These are phyloP conservation scores for Ophiostoma pallidulum DNA, from an alignment of 2,329 filamentous ascomycete genomes.

Conservation along the genomic window DNA sequence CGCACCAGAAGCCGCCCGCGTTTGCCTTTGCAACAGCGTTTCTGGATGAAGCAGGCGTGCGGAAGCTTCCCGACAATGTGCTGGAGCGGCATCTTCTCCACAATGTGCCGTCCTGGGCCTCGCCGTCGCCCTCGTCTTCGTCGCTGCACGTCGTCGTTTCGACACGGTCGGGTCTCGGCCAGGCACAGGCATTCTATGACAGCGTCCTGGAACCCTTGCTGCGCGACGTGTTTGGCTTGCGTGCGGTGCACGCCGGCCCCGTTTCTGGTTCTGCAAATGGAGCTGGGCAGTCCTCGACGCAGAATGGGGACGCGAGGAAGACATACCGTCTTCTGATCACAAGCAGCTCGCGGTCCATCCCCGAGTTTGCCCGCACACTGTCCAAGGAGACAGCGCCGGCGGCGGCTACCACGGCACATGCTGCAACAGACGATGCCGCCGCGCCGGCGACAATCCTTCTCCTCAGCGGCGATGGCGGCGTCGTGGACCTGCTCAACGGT, in stretches of 20 bases:
- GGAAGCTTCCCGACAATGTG: conserved; percentile 27
- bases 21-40: conserved; percentile 17
- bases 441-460: conserved; percentile 47
- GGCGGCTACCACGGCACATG: no score
- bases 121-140: conserved; percentile 18
- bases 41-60: conserved; percentile 15
- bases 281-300: background rate
- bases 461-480: conserved; percentile 78
- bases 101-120: conserved; percentile 27
- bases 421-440: no score
- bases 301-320: background rate
- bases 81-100: conserved; percentile 28
- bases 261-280: background rate
- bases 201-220: conserved; percentile 48
- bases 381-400: conserved; percentile 22
- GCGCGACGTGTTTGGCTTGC: conserved; percentile 32
- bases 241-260: no score
- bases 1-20: conserved; percentile 6
- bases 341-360: conserved; percentile 51
- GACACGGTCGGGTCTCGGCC: conserved; percentile 52
- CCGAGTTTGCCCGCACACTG: conserved; percentile 44
- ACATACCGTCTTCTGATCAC: conserved; percentile 52
- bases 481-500: conserved; percentile 73
- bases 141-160: conserved; percentile 58
- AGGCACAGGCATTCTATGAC: conserved; percentile 47